Percentiles rank a stretch among this genome's conserved stretches.
phyloP scores from a whole-genome alignment of 345 rosid species.

The Kandelia obovata region DNA sequence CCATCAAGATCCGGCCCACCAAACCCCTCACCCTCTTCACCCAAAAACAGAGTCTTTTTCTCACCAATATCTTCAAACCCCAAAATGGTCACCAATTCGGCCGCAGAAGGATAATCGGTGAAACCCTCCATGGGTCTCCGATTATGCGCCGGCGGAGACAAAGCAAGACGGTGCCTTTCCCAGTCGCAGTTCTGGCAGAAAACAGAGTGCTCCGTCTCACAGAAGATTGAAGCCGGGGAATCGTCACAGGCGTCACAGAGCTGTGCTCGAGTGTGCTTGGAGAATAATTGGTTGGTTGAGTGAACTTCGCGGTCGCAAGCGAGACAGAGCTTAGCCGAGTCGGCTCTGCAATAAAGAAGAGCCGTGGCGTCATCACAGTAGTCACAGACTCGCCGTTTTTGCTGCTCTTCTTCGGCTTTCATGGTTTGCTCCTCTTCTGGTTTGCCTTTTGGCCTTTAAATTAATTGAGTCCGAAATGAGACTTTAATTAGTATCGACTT shows the following conservation, averaged over 20 bases:
- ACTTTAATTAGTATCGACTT: too few relatives aligned
- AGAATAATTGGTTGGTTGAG: constrained; percentile 76
- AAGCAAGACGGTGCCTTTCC: constrained; percentile 48
- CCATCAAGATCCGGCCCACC: constrained; percentile 29
- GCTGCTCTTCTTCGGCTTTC: neutral
- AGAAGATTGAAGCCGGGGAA: constrained; percentile 73
- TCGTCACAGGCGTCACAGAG: constrained; percentile 73
- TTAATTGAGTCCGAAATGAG: neutral
- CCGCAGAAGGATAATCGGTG: constrained; percentile 57
- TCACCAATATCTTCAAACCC: constrained; percentile 55
- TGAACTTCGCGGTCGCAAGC: constrained; percentile 86
- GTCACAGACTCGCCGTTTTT: constrained; percentile 58
- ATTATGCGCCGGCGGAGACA: constrained; percentile 29
- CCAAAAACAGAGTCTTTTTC: constrained; percentile 26
- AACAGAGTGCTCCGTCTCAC: constrained; percentile 66
- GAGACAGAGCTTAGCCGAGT: constrained; percentile 84
- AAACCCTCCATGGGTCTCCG: constrained; percentile 82
- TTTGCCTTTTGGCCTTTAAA: neutral
- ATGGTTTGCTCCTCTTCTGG: constrained; percentile 3
- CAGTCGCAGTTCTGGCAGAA: constrained; percentile 91
- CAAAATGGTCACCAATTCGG: constrained; percentile 44
- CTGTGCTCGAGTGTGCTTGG: constrained; percentile 69
- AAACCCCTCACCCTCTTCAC: constrained; percentile 22
- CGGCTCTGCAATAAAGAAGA: constrained; percentile 79
- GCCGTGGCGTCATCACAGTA: constrained; percentile 64